Percentiles rank a stretch among this genome's conserved stretches.
These are phyloP conservation scores for Aspergillus unguis DNA, from an alignment of 2,329 filamentous ascomycete genomes.

Conservation along the genomic window DNA sequence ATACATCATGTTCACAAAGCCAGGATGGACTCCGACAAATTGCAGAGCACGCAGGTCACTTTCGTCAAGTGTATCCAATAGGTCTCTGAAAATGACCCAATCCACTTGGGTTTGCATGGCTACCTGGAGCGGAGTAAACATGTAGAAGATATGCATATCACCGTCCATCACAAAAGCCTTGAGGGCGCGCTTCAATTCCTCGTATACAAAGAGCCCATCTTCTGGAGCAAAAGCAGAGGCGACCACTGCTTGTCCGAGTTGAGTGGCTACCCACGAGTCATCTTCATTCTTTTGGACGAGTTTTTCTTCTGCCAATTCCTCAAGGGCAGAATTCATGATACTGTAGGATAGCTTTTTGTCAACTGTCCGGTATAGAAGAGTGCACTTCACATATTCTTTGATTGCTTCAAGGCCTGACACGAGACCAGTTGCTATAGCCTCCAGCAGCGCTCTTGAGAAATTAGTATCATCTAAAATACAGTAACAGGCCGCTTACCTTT, in stretches of 20 bases:
- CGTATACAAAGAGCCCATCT: constrained; percentile 69
- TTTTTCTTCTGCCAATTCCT: constrained; percentile 54
- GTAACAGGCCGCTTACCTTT: constrained; percentile 47
- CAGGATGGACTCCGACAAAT: constrained; percentile 66
- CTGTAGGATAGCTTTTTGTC: constrained; percentile 49
- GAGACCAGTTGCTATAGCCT: constrained; percentile 65
- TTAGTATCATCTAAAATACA: constrained; percentile 4
- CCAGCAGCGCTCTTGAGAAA: constrained; percentile 60
- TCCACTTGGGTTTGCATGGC: constrained; percentile 53
- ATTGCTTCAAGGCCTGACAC: constrained; percentile 64
- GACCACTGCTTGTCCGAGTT: constrained; percentile 67
- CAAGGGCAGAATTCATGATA: constrained; percentile 58
- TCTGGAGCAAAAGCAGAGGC: constrained; percentile 70
- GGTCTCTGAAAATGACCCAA: constrained; percentile 69
- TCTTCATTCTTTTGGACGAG: constrained; percentile 54
- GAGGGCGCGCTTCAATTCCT: constrained; percentile 65
- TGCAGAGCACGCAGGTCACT: constrained; percentile 66
- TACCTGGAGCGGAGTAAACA: constrained; percentile 68
- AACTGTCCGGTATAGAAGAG: constrained; percentile 61
- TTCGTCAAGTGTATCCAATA: constrained; percentile 68
- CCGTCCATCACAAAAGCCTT: constrained; percentile 75
- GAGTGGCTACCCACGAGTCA: constrained; percentile 59
- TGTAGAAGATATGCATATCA: constrained; percentile 75
- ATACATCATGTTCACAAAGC: constrained; percentile 64
- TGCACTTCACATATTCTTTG: constrained; percentile 65